Conservation (phyloP, 2,329 filamentous ascomycete species). For the Cladosporium sp. region DNA sequence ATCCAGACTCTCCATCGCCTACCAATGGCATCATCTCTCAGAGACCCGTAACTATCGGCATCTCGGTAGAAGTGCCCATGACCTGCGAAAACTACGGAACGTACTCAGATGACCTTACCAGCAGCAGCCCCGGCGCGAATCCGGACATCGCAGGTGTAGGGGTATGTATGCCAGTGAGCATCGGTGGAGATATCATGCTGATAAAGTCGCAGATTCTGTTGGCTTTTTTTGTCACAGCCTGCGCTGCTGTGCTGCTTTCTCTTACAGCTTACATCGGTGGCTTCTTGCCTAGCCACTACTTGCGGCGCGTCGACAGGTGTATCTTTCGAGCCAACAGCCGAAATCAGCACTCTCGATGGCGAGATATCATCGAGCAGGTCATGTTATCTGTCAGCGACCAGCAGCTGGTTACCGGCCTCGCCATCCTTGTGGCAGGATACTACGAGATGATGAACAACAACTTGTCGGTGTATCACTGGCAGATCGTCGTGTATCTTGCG, state of each 20-base stretch:
- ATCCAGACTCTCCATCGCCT: no score
- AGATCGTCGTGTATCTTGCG: conserved; percentile 25
- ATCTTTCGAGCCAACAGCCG: conserved; percentile 12
- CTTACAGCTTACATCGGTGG: conserved; percentile 10
- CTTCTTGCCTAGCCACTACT: conserved; percentile 5
- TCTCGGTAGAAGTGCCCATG: no score
- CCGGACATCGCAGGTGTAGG: no score
- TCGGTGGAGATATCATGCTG: no score
- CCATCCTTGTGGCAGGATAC: conserved; percentile 24
- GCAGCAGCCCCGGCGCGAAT: no score
- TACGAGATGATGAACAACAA: conserved; percentile 8
- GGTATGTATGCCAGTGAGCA: no score
- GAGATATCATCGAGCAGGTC: background rate
- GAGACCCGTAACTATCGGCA: no score
- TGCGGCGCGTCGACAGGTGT: background rate
- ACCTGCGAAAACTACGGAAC: no score
- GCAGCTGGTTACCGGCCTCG: conserved; percentile 28
- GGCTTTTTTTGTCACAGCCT: background rate
- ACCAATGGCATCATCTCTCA: no score
- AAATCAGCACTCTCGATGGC: background rate
- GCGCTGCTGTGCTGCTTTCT: background rate
- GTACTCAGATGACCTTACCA: no score
- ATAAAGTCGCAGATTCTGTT: no score
- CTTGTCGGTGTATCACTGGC: conserved; percentile 22
- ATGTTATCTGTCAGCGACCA: conserved; percentile 26